Conservation (phyloP, 495 filamentous ascomycete species). For the Oidiodendron maius region DNA sequence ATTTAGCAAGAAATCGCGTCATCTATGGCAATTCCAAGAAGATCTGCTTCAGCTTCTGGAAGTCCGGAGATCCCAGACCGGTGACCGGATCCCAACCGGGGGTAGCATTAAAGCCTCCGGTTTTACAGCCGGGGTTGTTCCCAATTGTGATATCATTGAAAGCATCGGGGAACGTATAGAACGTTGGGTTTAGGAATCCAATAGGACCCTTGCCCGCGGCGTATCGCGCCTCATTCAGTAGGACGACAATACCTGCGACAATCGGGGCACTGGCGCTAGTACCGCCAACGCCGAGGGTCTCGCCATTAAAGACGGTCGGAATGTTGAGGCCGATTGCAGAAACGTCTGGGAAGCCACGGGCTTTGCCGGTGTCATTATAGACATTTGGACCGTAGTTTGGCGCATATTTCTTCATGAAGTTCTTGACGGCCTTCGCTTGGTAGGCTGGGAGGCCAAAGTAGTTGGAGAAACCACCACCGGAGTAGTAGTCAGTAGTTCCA, state of each 20-base stretch:
- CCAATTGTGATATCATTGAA: constrained; percentile 43
- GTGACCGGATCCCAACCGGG: constrained; percentile 43
- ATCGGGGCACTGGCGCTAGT: constrained; percentile 53
- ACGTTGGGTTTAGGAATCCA: constrained; percentile 48
- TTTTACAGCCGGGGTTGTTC: constrained; percentile 37
- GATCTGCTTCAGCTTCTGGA: constrained; percentile 28
- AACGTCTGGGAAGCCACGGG: constrained; percentile 53
- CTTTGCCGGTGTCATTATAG: constrained; percentile 3
- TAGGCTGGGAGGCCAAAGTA: constrained; percentile 29
- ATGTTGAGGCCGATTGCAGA: constrained; percentile 53
- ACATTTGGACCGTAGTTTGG: constrained; percentile 31
- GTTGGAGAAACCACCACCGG: constrained; percentile 37
- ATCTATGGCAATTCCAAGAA: constrained; percentile 24
- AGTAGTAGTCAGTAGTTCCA: constrained; percentile 18
- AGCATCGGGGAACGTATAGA: constrained; percentile 32
- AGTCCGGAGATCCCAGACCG: constrained; percentile 39
- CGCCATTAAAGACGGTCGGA: constrained; percentile 36
- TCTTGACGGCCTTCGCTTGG: constrained; percentile 37
- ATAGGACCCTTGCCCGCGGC: constrained; percentile 47
- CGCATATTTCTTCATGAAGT: constrained; percentile 42
- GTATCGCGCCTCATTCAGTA: constrained; percentile 57
- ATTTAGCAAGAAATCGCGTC: no score
- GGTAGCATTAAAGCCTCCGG: constrained; percentile 38
- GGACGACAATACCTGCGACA: constrained; percentile 49
- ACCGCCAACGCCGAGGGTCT: constrained; percentile 39